A percentile compares a stretch with the other conserved stretches of the same genome.
Conservation (phyloP, 2,329 filamentous ascomycete species). For the Cercospora canescens region DNA sequence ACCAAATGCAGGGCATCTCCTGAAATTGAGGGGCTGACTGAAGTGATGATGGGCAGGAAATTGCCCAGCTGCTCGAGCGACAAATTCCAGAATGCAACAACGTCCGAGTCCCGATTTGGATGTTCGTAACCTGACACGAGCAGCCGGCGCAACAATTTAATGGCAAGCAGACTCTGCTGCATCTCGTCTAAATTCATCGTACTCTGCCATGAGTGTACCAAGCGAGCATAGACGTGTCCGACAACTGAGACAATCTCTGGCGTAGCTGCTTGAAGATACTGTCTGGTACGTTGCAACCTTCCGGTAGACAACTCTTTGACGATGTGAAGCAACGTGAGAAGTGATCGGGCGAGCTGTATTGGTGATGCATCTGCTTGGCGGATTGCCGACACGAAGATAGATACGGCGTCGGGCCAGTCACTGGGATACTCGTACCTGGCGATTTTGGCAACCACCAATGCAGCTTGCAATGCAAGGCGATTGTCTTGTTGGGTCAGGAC, state of each 20-base stretch:
- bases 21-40: constrained; percentile 10
- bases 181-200: constrained; percentile 53
- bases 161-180: constrained; percentile 72
- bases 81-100: constrained; percentile 77
- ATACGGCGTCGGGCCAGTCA: constrained; percentile 69
- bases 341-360: constrained; percentile 67
- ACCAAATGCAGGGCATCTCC: constrained; percentile 47
- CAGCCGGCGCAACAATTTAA: constrained; percentile 79
- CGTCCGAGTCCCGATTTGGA: constrained; percentile 74
- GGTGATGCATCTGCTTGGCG: constrained; percentile 41
- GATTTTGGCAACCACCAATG: constrained; percentile 83
- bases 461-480: constrained; percentile 81
- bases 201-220: constrained; percentile 65
- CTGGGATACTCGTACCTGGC: constrained; percentile 84
- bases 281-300: constrained; percentile 71
- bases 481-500: constrained; percentile 75
- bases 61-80: constrained; percentile 76
- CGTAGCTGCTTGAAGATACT: constrained; percentile 72
- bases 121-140: constrained; percentile 80
- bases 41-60: constrained; percentile 58
- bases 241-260: constrained; percentile 84
- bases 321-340: constrained; percentile 78
- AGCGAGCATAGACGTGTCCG: constrained; percentile 67
- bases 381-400: constrained; percentile 61
- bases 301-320: constrained; percentile 89